phyloP scores from a whole-genome alignment of 2,329 filamentous ascomycete species.

The Cadophora malorum region DNA sequence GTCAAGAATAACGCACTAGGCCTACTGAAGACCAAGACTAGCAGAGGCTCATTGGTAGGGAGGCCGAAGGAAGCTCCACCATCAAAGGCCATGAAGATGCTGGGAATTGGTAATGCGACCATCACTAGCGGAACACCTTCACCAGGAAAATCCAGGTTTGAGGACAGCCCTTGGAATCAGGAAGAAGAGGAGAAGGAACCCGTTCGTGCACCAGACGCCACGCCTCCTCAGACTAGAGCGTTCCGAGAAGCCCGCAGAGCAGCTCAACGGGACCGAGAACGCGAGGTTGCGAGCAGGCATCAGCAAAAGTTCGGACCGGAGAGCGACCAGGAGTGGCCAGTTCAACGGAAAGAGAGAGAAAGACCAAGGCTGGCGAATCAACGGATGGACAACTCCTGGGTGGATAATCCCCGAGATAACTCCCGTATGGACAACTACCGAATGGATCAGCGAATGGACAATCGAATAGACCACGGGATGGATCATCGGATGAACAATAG shows the following conservation, averaged over 20 bases:
- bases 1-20: constrained; percentile 64
- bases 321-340: constrained; percentile 33
- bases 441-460: constrained; percentile 5
- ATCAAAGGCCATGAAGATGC: constrained; percentile 66
- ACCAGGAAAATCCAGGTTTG: constrained; percentile 46
- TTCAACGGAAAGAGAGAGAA: constrained; percentile 27
- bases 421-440: constrained; percentile 15
- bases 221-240: constrained; percentile 39
- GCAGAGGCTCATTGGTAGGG: constrained; percentile 67
- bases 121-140: constrained; percentile 50
- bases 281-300: constrained; percentile 39
- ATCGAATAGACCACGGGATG: not conserved
- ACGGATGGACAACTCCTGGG: constrained; percentile 15
- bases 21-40: constrained; percentile 70
- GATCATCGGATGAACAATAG: constrained; percentile 10
- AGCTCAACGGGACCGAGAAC: constrained; percentile 44
- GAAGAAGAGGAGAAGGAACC: constrained; percentile 40
- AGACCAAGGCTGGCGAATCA: constrained; percentile 19
- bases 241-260: constrained; percentile 44
- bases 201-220: constrained; percentile 23
- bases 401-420: constrained; percentile 12
- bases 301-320: constrained; percentile 31
- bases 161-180: constrained; percentile 37
- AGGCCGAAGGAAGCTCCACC: constrained; percentile 50
- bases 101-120: constrained; percentile 58